These are phyloP conservation scores for Thozetella sp. DNA, from an alignment of 495 filamentous ascomycete species.

Conservation along the genomic window DNA sequence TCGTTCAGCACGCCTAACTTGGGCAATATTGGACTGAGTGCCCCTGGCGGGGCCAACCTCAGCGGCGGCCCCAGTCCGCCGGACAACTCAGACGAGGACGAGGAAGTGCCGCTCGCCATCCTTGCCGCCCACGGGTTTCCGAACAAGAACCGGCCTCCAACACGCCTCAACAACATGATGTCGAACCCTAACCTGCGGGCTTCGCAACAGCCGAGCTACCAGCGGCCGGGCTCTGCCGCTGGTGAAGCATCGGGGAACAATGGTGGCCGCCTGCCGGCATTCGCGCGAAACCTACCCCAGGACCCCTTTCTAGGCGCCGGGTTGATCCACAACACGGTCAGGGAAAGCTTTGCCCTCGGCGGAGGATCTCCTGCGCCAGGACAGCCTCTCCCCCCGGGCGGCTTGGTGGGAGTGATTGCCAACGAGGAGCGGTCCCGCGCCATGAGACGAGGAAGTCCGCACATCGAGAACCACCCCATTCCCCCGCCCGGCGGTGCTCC, in stretches of 20 bases:
- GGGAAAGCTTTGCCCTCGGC: constrained; percentile 76
- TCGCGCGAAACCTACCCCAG: constrained; percentile 82
- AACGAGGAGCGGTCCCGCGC: constrained; percentile 78
- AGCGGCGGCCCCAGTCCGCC: constrained; percentile 26
- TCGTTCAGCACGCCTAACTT: constrained; percentile 61
- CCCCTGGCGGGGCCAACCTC: constrained; percentile 17
- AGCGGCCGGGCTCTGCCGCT: constrained; percentile 28
- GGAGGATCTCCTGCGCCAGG: constrained; percentile 54
- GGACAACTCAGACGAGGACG: constrained; percentile 75
- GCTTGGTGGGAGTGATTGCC: constrained; percentile 90
- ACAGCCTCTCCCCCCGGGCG: constrained; percentile 57
- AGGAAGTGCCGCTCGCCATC: constrained; percentile 87
- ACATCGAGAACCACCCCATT: constrained; percentile 42
- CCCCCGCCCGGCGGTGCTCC: constrained; percentile 27
- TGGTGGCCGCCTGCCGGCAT: constrained; percentile 62
- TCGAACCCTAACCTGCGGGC: constrained; percentile 67
- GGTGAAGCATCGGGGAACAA: constrained; percentile 20
- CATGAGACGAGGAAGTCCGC: constrained; percentile 78
- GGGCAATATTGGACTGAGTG: constrained; percentile 17
- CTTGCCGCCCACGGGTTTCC: constrained; percentile 93
- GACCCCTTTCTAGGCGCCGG: constrained; percentile 90
- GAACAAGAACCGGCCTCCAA: constrained; percentile 77
- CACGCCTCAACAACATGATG: constrained; percentile 62
- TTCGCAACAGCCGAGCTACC: constrained; percentile 34
- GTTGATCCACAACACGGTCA: constrained; percentile 70